Evolutionary conservation across 495 filamentous ascomycete species (phyloP).

Genomic region (Lasiosphaeria ovina): DNA sequence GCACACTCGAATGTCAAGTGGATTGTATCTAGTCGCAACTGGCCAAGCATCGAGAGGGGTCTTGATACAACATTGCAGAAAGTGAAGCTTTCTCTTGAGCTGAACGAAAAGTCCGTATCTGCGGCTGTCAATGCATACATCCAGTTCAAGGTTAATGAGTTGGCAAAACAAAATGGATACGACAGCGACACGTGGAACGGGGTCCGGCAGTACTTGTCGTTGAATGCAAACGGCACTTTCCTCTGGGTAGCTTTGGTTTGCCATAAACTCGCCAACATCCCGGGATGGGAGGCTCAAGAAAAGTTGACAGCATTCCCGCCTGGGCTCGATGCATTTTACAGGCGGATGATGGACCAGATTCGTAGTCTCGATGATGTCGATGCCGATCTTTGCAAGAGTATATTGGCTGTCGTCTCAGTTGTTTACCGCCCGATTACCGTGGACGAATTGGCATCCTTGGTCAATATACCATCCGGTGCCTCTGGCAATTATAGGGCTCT

Average conservation of each 20-base stretch:
- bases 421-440: conserved; percentile 27
- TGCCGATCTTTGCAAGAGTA: conserved; percentile 16
- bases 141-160: conserved; percentile 26
- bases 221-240: conserved; percentile 33
- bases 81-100: conserved; percentile 31
- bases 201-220: conserved; percentile 20
- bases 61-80: conserved; percentile 18
- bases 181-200: conserved; percentile 13
- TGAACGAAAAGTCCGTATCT: conserved; percentile 24
- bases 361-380: neutral
- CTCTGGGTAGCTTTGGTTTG: conserved; percentile 36
- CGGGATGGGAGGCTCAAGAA: conserved; percentile 11
- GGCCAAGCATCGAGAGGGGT: conserved; percentile 30
- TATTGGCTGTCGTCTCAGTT: conserved; percentile 17
- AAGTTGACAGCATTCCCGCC: conserved; percentile 19
- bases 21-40: conserved; percentile 37
- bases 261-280: conserved; percentile 22
- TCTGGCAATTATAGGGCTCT: conserved; percentile 20
- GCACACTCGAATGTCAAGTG: conserved; percentile 28
- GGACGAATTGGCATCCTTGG: conserved; percentile 4
- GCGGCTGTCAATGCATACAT: conserved; percentile 34
- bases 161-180: conserved; percentile 20
- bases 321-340: conserved; percentile 25
- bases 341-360: conserved; percentile 26
- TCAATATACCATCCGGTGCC: conserved; percentile 4